Conservation (phyloP, 2,329 filamentous ascomycete genomes). For the Helminthosporium solani region DNA sequence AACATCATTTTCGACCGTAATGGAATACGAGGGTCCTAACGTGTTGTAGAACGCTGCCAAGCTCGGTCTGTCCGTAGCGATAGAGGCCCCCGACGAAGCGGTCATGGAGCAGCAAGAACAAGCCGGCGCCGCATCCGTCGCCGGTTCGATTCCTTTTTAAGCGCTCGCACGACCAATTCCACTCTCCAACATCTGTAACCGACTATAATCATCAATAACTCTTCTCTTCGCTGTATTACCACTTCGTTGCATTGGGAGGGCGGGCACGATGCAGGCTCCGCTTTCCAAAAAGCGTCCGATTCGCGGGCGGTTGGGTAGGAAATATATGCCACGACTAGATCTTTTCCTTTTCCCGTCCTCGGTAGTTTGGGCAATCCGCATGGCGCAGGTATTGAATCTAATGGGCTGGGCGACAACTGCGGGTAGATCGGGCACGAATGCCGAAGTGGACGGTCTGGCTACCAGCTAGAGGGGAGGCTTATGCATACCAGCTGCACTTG, state of each 20-base stretch:
- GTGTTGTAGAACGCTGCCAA: conserved; percentile 80
- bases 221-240: conserved; percentile 46
- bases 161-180: conserved; percentile 7
- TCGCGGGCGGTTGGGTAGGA: conserved; percentile 28
- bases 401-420: conserved; percentile 11
- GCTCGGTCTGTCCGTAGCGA: conserved; percentile 86
- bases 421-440: conserved; percentile 6
- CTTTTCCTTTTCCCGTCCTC: conserved; percentile 6
- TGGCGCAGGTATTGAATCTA: conserved; percentile 19
- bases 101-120: conserved; percentile 45
- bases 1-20: conserved; percentile 17
- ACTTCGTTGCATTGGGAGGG: conserved; percentile 35
- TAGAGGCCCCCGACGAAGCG: conserved; percentile 45
- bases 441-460: background rate
- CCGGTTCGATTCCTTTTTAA: conserved; percentile 45
- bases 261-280: conserved; percentile 22
- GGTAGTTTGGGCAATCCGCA: conserved; percentile 8
- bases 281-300: conserved; percentile 23
- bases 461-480: background rate
- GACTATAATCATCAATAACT: conserved; percentile 37
- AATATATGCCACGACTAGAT: conserved; percentile 24
- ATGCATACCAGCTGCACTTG: conserved; percentile 22
- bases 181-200: conserved; percentile 23
- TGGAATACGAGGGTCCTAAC: conserved; percentile 23
- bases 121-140: conserved; percentile 24